Conservation (phyloP, 345 rosid genomes). For the Arabidopsis suecica region DNA sequence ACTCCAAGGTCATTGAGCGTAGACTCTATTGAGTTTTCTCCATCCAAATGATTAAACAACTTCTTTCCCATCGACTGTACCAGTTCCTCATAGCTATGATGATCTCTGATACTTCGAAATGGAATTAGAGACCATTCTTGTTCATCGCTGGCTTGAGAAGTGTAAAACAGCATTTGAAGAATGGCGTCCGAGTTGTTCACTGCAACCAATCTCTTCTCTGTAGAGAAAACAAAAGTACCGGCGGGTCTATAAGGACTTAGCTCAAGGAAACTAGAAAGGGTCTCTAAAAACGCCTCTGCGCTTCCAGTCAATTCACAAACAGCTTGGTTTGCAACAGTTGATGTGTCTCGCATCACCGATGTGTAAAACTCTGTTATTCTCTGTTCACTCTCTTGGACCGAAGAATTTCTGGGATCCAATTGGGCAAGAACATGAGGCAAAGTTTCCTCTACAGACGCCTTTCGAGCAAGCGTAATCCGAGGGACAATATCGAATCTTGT, state of each 20-base stretch:
- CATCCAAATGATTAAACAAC: slow-evolving; percentile 47
- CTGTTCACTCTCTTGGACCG: slow-evolving; percentile 8
- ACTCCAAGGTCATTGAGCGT: slow-evolving; percentile 65
- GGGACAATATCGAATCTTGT: slow-evolving; percentile 73
- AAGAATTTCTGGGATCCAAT: slow-evolving; percentile 27
- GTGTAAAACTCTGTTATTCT: slow-evolving; percentile 41
- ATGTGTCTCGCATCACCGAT: slow-evolving; percentile 62
- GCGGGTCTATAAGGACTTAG: slow-evolving; percentile 83
- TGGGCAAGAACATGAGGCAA: slow-evolving; percentile 45
- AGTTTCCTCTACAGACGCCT: slow-evolving; percentile 41
- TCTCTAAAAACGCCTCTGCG: slow-evolving; percentile 64
- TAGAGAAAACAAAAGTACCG: slow-evolving; percentile 71
- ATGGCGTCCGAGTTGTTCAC: slow-evolving; percentile 73
- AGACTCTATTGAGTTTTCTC: slow-evolving; percentile 1
- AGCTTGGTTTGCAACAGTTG: slow-evolving; percentile 59
- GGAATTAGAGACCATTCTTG: slow-evolving; percentile 47
- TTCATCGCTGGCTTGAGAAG: slow-evolving; percentile 56
- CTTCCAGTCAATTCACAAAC: slow-evolving; percentile 73
- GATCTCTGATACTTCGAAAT: slow-evolving; percentile 53
- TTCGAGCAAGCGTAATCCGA: slow-evolving; percentile 63
- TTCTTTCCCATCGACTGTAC: slow-evolving; percentile 44
- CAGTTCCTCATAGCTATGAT: slow-evolving; percentile 50
- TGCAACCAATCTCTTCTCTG: slow-evolving; percentile 54
- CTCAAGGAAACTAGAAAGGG: slow-evolving; percentile 59
- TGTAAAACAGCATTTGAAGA: slow-evolving; percentile 72